A percentile compares a stretch with the other conserved stretches of the same genome.
These are phyloP conservation scores for Boletus reticuloceps DNA, from an alignment of 768 basidiomycete species.

Conservation along the genomic window DNA sequence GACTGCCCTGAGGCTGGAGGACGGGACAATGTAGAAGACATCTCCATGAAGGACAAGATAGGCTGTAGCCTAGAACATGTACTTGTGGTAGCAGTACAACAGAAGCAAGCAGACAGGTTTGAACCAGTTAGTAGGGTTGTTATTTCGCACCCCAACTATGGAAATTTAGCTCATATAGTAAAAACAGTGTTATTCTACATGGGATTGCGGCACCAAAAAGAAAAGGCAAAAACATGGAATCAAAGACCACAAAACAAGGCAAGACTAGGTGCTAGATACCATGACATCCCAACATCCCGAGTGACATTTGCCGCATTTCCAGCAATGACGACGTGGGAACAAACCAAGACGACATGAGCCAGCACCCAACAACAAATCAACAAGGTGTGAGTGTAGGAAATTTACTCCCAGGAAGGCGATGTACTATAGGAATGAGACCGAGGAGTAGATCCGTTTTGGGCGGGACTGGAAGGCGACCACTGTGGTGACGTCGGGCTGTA, in stretches of 20 bases:
- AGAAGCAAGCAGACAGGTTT: too few species aligned
- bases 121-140: too few species aligned
- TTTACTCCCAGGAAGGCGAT: conserved; percentile 53
- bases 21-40: conserved; percentile 15
- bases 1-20: conserved; percentile 35
- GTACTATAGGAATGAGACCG: conserved; percentile 45
- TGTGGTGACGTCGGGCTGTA: conserved; percentile 85
- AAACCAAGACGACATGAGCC: conserved; percentile 5
- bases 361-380: conserved; percentile 13
- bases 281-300: conserved; percentile 10
- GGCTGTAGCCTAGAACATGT: too few species aligned
- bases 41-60: background rate
- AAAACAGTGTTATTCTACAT: conserved; percentile 35
- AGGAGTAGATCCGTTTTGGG: conserved; percentile 45
- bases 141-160: conserved; percentile 2
- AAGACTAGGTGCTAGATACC: conserved; percentile 23
- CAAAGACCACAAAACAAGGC: conserved; percentile 13
- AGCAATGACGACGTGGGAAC: conserved; percentile 2
- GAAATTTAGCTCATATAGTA: conserved; percentile 7
- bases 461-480: conserved; percentile 82
- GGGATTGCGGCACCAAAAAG: conserved; percentile 28
- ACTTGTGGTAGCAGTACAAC: too few species aligned
- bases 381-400: conserved; percentile 1
- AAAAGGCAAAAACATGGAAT: conserved; percentile 4
- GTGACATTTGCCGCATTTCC: conserved; percentile 4